Evolutionary conservation across 176 grass and related monocot genomes (phyloP), one percentile per base, ranked within the genome.

Genomic region (Carex parvula): DNA sequence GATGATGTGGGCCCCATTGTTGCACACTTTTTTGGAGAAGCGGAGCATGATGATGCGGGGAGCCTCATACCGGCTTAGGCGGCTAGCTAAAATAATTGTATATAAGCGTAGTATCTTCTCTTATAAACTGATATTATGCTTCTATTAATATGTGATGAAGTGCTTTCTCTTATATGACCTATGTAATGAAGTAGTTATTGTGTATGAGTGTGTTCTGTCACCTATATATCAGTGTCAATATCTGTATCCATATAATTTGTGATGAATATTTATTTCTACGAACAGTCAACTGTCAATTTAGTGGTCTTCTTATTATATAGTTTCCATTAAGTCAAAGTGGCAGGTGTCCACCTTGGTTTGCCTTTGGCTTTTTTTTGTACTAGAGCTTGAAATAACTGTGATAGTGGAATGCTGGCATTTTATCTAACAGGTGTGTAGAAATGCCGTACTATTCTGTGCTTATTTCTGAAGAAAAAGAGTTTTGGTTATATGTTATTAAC

Each of bases 1-100:
- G 92, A 90, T 13, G 95, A 93, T 91, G 95, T 94, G 10, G 89
- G 59, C 17, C 37, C 89, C 55, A 91, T 98, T 33, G 88, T 89
- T 18, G 74, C 86, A 22, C 70, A 86, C 53, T 86, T 88, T 55
- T 76, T 83, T 2, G 86, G 50, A 80, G 81, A 29, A 0, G 53
- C 60, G 66, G 35, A 85, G 6, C 12, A 69, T 3, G 84, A 18
- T 53, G 33, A 33, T 55, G 70, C 18, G 1, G 79, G 58, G 9
- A 75, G 80, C 24, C 60, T 85, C 9, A 30, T 80, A 53, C n/a
- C 79, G 0, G 66, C 56, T 0, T 80, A 87, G 14, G 21, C 6
- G 12, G 12, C 46, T 54, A 26, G 44, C 71, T 29, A 15, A 17
- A 42, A 3, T 26, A 53, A 53, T 75, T 26, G 44, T 75, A 29